Conservation (phyloP, 306 rosid species). For the Neltuma alba region DNA sequence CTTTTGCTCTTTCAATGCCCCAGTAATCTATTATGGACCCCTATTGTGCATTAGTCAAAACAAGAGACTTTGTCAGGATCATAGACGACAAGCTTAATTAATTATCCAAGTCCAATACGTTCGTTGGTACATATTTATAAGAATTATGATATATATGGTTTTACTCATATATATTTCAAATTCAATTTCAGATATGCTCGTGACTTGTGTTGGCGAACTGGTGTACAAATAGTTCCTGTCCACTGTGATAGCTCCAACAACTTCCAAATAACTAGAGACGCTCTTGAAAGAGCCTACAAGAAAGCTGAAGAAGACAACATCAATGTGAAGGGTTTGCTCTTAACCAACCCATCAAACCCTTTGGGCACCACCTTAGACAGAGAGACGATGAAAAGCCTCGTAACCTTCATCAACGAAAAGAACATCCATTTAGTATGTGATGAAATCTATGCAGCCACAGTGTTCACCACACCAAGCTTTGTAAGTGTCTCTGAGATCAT, state of each 20-base stretch:
- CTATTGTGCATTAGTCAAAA: not conserved
- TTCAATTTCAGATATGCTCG: constrained; percentile 51
- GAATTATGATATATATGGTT: not conserved
- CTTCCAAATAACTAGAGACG: not conserved
- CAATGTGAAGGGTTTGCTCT: not conserved
- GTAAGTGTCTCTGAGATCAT: not conserved
- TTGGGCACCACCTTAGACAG: not conserved
- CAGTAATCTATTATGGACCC: not conserved
- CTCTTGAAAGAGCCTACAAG: not conserved
- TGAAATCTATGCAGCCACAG: constrained; percentile 1
- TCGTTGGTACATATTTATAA: not conserved
- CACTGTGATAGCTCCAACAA: not conserved
- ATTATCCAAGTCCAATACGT: not conserved
- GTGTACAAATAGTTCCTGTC: not conserved
- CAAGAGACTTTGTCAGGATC: not conserved
- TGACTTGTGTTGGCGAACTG: constrained; percentile 12
- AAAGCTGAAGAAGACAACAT: not conserved
- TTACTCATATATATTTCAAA: not conserved
- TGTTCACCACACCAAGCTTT: not conserved
- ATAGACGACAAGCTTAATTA: not conserved
- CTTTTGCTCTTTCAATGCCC: too few species aligned
- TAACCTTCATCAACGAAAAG: not conserved
- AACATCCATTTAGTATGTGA: constrained; percentile 2
- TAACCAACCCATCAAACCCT: constrained; percentile 16
- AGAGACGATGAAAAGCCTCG: not conserved